phyloP scores from a whole-genome alignment of 2,329 filamentous ascomycete genomes.

The Apiospora marii region DNA sequence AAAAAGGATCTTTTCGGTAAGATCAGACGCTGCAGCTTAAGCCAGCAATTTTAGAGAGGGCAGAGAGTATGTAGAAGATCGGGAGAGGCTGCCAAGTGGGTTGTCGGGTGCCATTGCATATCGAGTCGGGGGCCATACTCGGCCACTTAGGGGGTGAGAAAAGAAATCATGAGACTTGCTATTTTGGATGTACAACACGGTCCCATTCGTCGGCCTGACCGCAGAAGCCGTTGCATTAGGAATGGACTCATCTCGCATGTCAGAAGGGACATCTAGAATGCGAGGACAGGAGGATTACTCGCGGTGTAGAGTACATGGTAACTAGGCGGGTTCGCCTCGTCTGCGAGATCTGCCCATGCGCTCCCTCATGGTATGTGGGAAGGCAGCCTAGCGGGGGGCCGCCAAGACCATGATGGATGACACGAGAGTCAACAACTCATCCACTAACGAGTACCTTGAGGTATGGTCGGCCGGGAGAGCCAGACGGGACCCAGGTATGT shows the following conservation, averaged over 20 bases:
- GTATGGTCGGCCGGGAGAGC: not conserved
- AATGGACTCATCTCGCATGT: not conserved
- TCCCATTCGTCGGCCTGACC: conserved; percentile 1
- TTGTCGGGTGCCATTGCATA: conserved; percentile 16
- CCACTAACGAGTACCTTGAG: not conserved
- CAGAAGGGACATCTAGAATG: not conserved
- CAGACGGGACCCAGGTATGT: conserved; percentile 1
- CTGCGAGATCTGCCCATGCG: not conserved
- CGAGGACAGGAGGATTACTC: conserved; percentile 15
- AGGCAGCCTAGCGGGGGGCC: not conserved
- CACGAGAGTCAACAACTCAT: conserved; percentile 3
- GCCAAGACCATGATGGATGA: not conserved
- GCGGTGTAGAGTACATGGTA: conserved; percentile 1
- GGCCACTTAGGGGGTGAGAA: not conserved
- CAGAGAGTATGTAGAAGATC: not conserved
- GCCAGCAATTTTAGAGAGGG: not conserved
- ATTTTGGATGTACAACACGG: not conserved
- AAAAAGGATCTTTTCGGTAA: conserved; percentile 4
- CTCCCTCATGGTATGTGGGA: not conserved
- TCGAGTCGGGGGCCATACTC: conserved; percentile 6
- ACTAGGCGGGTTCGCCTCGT: not conserved
- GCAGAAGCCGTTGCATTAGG: not conserved
- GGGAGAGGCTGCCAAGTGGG: not conserved
- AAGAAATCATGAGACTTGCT: conserved; percentile 8
- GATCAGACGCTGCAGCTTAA: conserved; percentile 3